Evolutionary conservation across 768 basidiomycete species (phyloP), one percentile per base, ranked within the genome.

Genomic region (Leccinellum rugosiceps): DNA sequence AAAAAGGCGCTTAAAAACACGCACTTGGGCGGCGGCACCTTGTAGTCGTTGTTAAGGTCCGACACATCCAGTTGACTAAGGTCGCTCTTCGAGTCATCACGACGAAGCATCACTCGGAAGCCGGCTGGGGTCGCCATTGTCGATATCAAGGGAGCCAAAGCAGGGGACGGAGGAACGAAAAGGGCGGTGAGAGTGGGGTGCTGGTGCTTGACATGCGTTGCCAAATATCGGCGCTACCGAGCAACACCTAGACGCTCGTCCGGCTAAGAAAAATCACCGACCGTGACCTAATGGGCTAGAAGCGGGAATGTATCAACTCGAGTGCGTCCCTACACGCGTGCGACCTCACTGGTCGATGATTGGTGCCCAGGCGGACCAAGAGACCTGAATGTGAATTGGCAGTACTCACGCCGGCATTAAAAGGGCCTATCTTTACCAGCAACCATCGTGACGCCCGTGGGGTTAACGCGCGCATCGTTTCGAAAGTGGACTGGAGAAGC

Each of bases 1-100:
- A 10, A 38, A 51, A 49, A 32, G 30, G 8, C 14, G 9, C 10
- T 44, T 8, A 19, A 38, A 28, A 43, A 21, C 19, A 19, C 38
- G 59, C 14, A 72, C 70, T 56, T 71, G 10, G 70, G 70, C 0
- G 67, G 44, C 6, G 71, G 70, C 2, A 62, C 71, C 17, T 55
- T 67, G 0, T 58, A 51, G 1, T 53, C 53, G 1, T 49, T 23
- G 4, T 7, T 3, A 31, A 65, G 23, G 0, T 69, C 59, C 7
- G 61, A 49, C 11, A 69, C 57, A 34, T 68, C 67, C 21, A 45
- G 3, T 9, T 49, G 4, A 17, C 8, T 44, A 43, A 26, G 1
- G 6, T 15, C 10, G 3, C 21, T 46, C 45, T 2, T 26, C 7
- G 45, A 25, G 10, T 44, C 30, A 2, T 48, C 19, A 15, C 14